Conservation (phyloP, 1,284 basidiomycete genomes). For the Ustilago esculenta region DNA sequence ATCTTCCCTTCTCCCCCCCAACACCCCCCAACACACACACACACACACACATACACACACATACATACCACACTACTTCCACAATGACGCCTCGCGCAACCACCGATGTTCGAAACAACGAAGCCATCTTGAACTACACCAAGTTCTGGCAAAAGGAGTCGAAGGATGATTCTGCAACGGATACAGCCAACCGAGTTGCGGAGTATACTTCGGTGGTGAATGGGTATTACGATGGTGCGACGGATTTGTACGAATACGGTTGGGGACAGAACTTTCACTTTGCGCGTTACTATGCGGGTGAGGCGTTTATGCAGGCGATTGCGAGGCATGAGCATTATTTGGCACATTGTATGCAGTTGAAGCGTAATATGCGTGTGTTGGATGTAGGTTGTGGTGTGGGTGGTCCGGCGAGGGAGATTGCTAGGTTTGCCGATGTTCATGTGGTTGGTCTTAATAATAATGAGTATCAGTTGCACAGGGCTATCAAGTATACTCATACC, state of each 20-base stretch:
- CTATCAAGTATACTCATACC: conserved; percentile 81
- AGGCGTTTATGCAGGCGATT: conserved; percentile 81
- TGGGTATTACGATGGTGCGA: conserved; percentile 96
- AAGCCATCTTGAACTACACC: conserved; percentile 89
- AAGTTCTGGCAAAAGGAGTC: conserved; percentile 93
- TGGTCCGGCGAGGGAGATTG: conserved; percentile 94
- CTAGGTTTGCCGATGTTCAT: conserved; percentile 84
- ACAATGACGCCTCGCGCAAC: conserved; percentile 50
- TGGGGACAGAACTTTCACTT: conserved; percentile 97
- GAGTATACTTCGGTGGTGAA: conserved; percentile 95
- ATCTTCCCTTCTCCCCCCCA: background rate
- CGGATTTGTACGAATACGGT: conserved; percentile 95
- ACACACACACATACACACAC: too few relatives aligned
- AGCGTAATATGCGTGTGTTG: conserved; percentile 91
- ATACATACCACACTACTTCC: background rate
- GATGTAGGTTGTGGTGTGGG: conserved; percentile 99
- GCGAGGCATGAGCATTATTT: conserved; percentile 99
- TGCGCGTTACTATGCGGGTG: conserved; percentile 96
- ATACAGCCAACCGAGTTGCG: conserved; percentile 80
- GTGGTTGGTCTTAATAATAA: conserved; percentile 97
- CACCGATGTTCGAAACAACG: conserved; percentile 79
- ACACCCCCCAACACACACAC: too few relatives aligned
- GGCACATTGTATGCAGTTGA: conserved; percentile 72
- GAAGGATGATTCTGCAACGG: conserved; percentile 75
- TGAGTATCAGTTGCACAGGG: conserved; percentile 89